phyloP scores from a whole-genome alignment of 495 filamentous ascomycete genomes.

The Penicillium crystallinum region DNA sequence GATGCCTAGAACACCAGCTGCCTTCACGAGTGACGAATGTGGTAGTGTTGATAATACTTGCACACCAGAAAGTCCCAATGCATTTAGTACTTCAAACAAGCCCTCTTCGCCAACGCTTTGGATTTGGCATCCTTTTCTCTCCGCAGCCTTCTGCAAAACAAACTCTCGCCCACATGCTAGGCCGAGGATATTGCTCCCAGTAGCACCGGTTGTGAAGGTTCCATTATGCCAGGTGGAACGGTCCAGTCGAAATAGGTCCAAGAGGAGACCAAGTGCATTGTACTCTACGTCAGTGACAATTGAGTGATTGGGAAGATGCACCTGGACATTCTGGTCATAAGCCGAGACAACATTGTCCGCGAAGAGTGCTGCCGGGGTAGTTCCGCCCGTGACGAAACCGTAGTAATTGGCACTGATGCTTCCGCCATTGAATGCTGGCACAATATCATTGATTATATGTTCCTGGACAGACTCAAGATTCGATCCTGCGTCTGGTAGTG shows the following conservation, averaged over 20 bases:
- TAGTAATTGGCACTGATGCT: slow-evolving; percentile 67
- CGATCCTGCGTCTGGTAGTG: slow-evolving; percentile 38
- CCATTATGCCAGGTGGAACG: slow-evolving; percentile 44
- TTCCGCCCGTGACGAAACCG: slow-evolving; percentile 82
- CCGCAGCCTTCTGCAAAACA: slow-evolving; percentile 45
- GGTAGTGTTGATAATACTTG: slow-evolving; percentile 75
- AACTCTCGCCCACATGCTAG: slow-evolving; percentile 72
- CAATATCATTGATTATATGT: slow-evolving; percentile 56
- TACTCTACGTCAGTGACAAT: slow-evolving; percentile 72
- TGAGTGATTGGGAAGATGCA: slow-evolving; percentile 73
- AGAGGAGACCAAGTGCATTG: slow-evolving; percentile 60
- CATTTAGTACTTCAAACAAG: slow-evolving; percentile 58
- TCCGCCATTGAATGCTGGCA: slow-evolving; percentile 60
- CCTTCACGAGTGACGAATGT: slow-evolving; percentile 79
- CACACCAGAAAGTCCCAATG: slow-evolving; percentile 58
- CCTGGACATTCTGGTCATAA: slow-evolving; percentile 79
- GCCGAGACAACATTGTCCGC: slow-evolving; percentile 76
- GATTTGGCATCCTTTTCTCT: slow-evolving; percentile 28
- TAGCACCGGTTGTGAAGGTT: slow-evolving; percentile 87
- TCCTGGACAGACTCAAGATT: slow-evolving; percentile 39
- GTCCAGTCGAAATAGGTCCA: slow-evolving; percentile 60
- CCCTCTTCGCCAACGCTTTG: slow-evolving; percentile 63
- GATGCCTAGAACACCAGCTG: slow-evolving; percentile 73
- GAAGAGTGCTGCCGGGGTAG: slow-evolving; percentile 73
- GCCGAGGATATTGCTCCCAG: slow-evolving; percentile 77